Base-by-base conservation (phyloP, 768 basidiomycete genomes). In the Pisolithus marmoratus region DNA sequence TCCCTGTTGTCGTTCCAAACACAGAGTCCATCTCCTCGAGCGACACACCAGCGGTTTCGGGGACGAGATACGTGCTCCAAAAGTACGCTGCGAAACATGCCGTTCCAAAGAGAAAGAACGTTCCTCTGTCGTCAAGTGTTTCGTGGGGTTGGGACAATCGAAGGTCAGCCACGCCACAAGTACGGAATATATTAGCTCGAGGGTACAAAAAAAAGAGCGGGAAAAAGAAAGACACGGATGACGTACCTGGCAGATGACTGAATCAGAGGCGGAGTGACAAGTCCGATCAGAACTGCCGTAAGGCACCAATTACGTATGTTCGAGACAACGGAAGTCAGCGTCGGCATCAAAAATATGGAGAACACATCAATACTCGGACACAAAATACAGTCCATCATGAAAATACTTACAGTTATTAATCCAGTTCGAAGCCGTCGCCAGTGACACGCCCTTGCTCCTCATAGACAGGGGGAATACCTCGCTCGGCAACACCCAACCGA, bases 371-470 rank as follows among this genome's bases (percentile, higher is more conserved):
- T 19, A 19, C 9, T 41, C 46, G 19, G 14, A 36, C 9, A 19
- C 20, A 23, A 27, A 27, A 27, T 26, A 26, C 7, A 5, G 17
- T 27, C 43, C 23, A 26, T 45, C 26, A 34, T 34, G 4, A 29
- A 45, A 7, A 15, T 14, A 66, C 76, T 2, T 46, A 84, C 85
- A 92, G 53, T 92, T 92, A 60, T 91, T 91, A 23, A 80, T 59
- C 90, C 90, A 92, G 57, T 88, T 89, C n/a, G 85, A 87, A 3
- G 88, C 85, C 2, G 90, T 92, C 19, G 88, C 83, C 20, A 94
- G 60, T 22, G 90, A 81, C 5, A 93, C 90, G 45, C 92, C 92
- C 62, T 84, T 84, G 58, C 87, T 85, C 55, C 90, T 75, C 70
- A 88, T 76, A 2, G 87, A 85, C 1, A 88, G 70, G 1, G 91